These are phyloP conservation scores for Nepenthes gracilis DNA, from an alignment of 148 eudicot species.

Conservation along the genomic window DNA sequence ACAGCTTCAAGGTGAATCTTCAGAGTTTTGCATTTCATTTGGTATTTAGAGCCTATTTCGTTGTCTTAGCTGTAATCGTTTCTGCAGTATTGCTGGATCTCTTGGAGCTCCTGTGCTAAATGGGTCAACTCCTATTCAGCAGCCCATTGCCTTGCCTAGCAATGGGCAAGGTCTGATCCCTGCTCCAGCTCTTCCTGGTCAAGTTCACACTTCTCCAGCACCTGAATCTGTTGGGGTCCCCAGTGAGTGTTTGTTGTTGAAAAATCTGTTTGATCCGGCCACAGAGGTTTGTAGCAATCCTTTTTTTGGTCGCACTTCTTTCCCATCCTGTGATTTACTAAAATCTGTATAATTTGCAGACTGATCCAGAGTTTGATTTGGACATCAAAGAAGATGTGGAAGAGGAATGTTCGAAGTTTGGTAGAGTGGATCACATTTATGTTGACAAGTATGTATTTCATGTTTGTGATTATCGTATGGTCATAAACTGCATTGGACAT, in stretches of 20 bases:
- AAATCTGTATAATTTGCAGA: slow-evolving; percentile 22
- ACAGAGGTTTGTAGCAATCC: slow-evolving; percentile 47
- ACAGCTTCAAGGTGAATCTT: slow-evolving; percentile 60
- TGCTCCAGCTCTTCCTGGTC: slow-evolving; percentile 45
- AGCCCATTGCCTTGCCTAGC: slow-evolving; percentile 36
- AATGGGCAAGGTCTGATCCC: slow-evolving; percentile 36
- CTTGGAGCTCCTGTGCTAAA: slow-evolving; percentile 54
- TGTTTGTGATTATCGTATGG: not conserved
- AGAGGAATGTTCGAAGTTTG: slow-evolving; percentile 66
- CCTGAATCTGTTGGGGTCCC: slow-evolving; percentile 78
- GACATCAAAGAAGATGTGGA: slow-evolving; percentile 69
- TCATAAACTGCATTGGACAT: not conserved
- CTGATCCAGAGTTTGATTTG: slow-evolving; percentile 71
- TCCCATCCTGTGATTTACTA: not conserved
- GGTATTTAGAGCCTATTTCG: not conserved
- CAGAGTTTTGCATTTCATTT: not conserved
- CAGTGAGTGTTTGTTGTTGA: slow-evolving; percentile 78
- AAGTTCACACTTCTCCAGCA: slow-evolving; percentile 32
- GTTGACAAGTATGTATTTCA: slow-evolving; percentile 57
- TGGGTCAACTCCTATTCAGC: slow-evolving; percentile 57
- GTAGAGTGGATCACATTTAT: slow-evolving; percentile 51
- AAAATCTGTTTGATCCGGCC: slow-evolving; percentile 94
- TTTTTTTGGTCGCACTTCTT: not conserved
- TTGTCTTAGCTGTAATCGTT: not conserved
- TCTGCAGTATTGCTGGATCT: slow-evolving; percentile 53